Base-by-base conservation (phyloP, 495 filamentous ascomycete genomes). In the Lasiosphaeriaceae sp. region DNA sequence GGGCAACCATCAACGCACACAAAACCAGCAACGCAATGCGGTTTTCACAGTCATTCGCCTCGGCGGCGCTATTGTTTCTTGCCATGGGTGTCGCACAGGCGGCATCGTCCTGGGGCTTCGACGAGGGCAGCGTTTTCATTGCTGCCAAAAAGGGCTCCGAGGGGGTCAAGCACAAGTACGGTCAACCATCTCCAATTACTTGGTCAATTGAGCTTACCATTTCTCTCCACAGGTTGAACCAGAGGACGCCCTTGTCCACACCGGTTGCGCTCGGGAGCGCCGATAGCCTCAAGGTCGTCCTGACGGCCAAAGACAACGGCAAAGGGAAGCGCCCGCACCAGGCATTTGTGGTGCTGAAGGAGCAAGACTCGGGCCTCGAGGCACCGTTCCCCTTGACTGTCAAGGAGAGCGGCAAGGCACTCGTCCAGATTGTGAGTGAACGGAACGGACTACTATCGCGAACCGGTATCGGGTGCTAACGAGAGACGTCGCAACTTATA, bases 311-410 rank as follows among this genome's bases (percentile, higher is more conserved):
- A 64, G 90, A 97, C 71, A 85, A 82, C 62, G 83, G 84, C 67
- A 86, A 86, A 59, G 77, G 83, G 11, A 92, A 89, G 73, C 82
- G 88, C 52, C 90, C 94, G 56, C 94, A 98, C 72, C 94, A 98
- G 70, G 90, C 91, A 2, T 96, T 96, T 74, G 80, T 98, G 17
- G 79, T 92, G 6, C 74, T 97, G 39, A 83, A 84, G 58, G 91
- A 97, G 58, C 73, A 81, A 2, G 73, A 79, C 17, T 86, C 83
- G 24, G 88, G 88, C 20, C 76, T 97, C 41, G 92, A 97, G 69
- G 86, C 92, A n/a, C 92, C 92, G 0, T 96, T 90, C 66, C 85
- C 91, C 7, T 81, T 98, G 62, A 85, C 72, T 7, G 80, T 96
- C 26, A 96, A 96, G 73, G 90, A 93, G 0, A 90, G 77, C 67